Conservation (phyloP, 805 yeast species). For the Cyberlindnera samutprakarnensis region DNA sequence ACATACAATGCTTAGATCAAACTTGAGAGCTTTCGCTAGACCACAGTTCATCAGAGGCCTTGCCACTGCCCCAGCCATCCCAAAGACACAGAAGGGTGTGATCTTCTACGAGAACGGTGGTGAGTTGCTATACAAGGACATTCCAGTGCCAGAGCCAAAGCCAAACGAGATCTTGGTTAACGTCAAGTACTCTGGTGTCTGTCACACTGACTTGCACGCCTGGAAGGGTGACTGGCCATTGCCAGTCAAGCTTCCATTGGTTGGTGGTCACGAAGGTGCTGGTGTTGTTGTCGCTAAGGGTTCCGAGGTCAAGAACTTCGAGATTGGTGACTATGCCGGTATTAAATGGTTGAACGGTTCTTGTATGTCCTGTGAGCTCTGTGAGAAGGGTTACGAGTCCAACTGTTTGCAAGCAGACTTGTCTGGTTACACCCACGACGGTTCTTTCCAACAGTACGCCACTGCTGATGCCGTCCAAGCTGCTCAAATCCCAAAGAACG, state of each 20-base stretch:
- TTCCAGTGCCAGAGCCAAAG: constrained; percentile 75
- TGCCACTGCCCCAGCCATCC: constrained; percentile 33
- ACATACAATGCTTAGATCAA: constrained; percentile 21
- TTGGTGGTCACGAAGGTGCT: constrained; percentile 90
- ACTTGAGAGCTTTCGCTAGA: constrained; percentile 11
- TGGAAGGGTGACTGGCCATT: constrained; percentile 94
- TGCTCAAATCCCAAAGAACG: constrained; percentile 65
- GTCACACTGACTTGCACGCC: constrained; percentile 92
- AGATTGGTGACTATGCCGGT: constrained; percentile 78
- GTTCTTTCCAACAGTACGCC: constrained; percentile 87
- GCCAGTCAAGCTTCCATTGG: constrained; percentile 64
- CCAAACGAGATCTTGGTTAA: constrained; percentile 73
- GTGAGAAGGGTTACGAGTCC: constrained; percentile 60
- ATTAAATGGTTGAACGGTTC: constrained; percentile 79
- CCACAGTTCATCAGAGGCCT: constrained; percentile 15
- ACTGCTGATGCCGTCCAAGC: constrained; percentile 86
- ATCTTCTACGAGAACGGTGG: constrained; percentile 63
- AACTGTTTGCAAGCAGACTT: constrained; percentile 64
- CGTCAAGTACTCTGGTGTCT: constrained; percentile 84
- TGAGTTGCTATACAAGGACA: constrained; percentile 56
- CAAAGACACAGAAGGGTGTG: constrained; percentile 65
- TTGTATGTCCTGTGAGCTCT: constrained; percentile 71
- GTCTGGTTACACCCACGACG: constrained; percentile 86
- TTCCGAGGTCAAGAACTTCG: constrained; percentile 56
- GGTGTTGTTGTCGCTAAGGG: constrained; percentile 80